Conservation (phyloP, 2,329 filamentous ascomycete species). For the Cryphonectria parasitica region DNA sequence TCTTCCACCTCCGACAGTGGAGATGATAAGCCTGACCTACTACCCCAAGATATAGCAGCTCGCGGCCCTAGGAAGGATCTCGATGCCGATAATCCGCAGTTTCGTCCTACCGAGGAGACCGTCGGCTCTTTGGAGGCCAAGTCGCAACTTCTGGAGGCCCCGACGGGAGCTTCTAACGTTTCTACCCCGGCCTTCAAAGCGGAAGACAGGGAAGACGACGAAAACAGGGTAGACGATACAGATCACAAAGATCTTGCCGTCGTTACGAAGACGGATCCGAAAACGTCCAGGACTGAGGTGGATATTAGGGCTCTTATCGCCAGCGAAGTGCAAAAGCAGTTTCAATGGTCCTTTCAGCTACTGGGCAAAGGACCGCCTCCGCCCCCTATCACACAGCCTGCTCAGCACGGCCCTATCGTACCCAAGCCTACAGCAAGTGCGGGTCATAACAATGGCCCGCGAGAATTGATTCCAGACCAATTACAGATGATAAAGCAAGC, state of each 20-base stretch:
- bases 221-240: not conserved
- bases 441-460: not conserved
- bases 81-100: not conserved
- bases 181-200: not conserved
- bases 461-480: not conserved
- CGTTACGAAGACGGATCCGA: not conserved
- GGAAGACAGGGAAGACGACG: not conserved
- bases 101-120: not conserved
- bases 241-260: not conserved
- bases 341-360: conserved; percentile 13
- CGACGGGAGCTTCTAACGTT: conserved; percentile 17
- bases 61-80: conserved; percentile 7
- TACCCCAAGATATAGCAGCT: not conserved
- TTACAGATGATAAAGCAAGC: not conserved
- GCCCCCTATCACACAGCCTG: not conserved
- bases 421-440: not conserved
- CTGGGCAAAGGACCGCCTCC: not conserved
- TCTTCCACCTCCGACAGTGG: conserved; percentile 4
- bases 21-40: not conserved
- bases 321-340: conserved; percentile 13
- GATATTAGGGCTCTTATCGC: conserved; percentile 2
- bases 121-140: not conserved
- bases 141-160: not conserved
- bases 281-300: not conserved
- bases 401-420: not conserved